Evolutionary conservation across 257 asterid genomes (phyloP).

Genomic region (Nicotiana attenuata): DNA sequence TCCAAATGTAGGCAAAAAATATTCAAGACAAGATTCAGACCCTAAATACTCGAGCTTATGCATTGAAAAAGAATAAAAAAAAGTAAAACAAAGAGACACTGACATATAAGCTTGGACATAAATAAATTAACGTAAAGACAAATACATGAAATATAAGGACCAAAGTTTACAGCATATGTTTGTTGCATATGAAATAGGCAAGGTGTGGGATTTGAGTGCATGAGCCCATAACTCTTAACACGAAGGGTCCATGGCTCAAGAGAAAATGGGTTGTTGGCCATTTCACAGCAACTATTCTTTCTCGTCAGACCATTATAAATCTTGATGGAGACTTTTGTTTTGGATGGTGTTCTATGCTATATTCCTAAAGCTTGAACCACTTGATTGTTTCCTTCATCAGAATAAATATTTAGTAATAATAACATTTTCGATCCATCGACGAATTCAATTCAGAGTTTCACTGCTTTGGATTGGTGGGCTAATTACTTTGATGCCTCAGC

Average conservation of each 20-base stretch:
- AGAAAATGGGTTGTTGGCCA: slow-evolving; percentile 22
- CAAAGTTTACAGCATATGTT: neutral
- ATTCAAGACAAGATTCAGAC: too few relatives aligned
- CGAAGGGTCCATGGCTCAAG: neutral
- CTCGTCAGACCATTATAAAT: neutral
- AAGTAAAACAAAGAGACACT: too few relatives aligned
- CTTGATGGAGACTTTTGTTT: slow-evolving; percentile 3
- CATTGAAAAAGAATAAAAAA: too few relatives aligned
- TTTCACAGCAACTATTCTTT: slow-evolving; percentile 10
- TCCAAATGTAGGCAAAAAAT: too few relatives aligned
- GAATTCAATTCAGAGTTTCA: too few relatives aligned
- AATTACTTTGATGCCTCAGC: too few relatives aligned
- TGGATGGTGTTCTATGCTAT: too few relatives aligned
- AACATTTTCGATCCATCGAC: too few relatives aligned
- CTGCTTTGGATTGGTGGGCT: too few relatives aligned
- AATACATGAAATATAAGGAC: neutral
- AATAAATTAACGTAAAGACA: neutral
- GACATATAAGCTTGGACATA: neutral
- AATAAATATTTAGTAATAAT: too few relatives aligned
- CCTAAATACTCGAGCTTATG: too few relatives aligned
- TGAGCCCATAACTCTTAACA: slow-evolving; percentile 12
- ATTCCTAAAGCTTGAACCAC: neutral
- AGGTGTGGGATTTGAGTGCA: neutral
- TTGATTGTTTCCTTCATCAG: too few relatives aligned
- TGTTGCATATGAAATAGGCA: slow-evolving; percentile 4